phyloP scores from a whole-genome alignment of 2,329 filamentous ascomycete species.

The Hypoxylon sp. region DNA sequence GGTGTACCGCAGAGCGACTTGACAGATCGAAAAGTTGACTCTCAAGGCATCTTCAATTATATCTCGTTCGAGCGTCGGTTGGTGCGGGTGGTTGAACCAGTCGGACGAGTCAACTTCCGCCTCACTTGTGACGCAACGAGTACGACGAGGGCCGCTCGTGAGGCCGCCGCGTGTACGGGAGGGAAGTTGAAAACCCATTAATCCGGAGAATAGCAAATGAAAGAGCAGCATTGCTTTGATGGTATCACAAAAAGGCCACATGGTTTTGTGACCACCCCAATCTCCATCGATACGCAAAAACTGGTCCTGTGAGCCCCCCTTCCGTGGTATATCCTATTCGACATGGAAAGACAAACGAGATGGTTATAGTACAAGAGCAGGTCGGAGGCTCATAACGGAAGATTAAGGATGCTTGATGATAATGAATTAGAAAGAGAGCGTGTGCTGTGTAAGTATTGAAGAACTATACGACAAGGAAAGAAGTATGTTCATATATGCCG shows the following conservation, averaged over 20 bases:
- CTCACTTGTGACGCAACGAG: neutral
- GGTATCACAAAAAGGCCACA: slow-evolving; percentile 28
- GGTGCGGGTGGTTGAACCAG: neutral
- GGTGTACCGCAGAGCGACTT: slow-evolving; percentile 18
- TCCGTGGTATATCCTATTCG: slow-evolving; percentile 35
- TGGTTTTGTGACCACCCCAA: slow-evolving; percentile 9
- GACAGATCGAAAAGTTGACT: slow-evolving; percentile 6
- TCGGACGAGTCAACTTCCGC: neutral
- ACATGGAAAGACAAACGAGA: slow-evolving; percentile 38
- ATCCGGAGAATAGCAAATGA: slow-evolving; percentile 13
- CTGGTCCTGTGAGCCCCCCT: slow-evolving; percentile 32
- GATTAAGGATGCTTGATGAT: slow-evolving; percentile 27
- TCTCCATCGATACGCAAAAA: slow-evolving; percentile 21
- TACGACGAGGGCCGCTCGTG: slow-evolving; percentile 4
- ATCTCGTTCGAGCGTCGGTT: slow-evolving; percentile 1
- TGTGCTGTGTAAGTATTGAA: slow-evolving; percentile 4
- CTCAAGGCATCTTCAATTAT: slow-evolving; percentile 4
- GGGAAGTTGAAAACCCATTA: slow-evolving; percentile 14
- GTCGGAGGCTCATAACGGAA: slow-evolving; percentile 38
- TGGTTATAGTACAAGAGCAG: slow-evolving; percentile 35
- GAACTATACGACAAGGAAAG: slow-evolving; percentile 26
- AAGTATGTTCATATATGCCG: slow-evolving; percentile 8
- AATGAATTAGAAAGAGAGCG: slow-evolving; percentile 8
- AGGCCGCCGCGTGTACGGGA: slow-evolving; percentile 14
- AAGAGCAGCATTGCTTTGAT: slow-evolving; percentile 19